Evolutionary conservation across 768 basidiomycete species (phyloP), one percentile per base, ranked within the genome.

Genomic region (Mycena floridula): DNA sequence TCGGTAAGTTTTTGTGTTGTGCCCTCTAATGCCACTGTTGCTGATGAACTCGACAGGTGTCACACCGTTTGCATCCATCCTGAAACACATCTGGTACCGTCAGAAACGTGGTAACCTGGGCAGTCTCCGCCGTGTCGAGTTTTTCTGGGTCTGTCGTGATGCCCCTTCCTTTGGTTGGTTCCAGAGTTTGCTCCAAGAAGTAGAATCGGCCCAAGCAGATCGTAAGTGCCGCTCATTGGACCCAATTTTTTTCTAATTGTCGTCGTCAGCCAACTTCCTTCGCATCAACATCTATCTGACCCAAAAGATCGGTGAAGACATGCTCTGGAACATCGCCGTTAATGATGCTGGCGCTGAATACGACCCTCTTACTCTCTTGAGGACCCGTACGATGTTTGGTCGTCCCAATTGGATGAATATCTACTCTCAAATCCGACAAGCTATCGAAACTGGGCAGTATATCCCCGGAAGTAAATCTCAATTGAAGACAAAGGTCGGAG

Each of bases 121-220:
- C 25, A 77, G 82, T 24, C 80, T 97, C 45, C 82, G 85, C 42
- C 80, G 87, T 35, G 94, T 96, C 46, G 90, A 95, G 55, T 94
- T 95, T 65, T 89, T 95, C 69, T 95, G 92, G 93, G 77, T 90
- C 50, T 89, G 85, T 61, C 84, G 89, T 59, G 89, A 93, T 53
- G 81, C 87, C n/a, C 89, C 89, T n/a, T 89, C 88, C n/a, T 92
- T 96, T 56, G 92, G 90, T 54, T 96, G 93, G 93, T 95, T 97
- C 78, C 89, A 94, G 62, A 82, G 76, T 49, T 67, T 96, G 42
- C 72, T 96, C 48, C 84, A 85, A 56, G 84, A 92, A 59, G 82
- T 96, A 37, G 93, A 96, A 61, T 81, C 79, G 40, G 85, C 88
- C 37, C 91, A 93, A 59, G 81, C 81, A 26, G 89, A 93, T 71